Conservation (phyloP, 495 filamentous ascomycete species). For the Hypomontagnella monticulosa region DNA sequence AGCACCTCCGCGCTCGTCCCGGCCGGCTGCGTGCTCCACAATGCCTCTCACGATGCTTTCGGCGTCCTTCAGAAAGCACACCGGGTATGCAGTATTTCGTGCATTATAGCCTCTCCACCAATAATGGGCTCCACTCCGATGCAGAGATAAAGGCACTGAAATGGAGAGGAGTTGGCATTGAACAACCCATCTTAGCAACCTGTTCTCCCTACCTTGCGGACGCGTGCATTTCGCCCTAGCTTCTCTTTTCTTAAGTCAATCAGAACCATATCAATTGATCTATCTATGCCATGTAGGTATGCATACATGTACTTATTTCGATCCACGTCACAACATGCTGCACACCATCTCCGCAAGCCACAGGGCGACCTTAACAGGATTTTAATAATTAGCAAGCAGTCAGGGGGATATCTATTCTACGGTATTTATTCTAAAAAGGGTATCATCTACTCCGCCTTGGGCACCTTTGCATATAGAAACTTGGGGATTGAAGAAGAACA, state of each 20-base stretch:
- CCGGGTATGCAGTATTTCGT: constrained; percentile 47
- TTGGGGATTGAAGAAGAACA: constrained; percentile 28
- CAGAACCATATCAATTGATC: constrained; percentile 13
- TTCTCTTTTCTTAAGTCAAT: background rate
- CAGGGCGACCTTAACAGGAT: constrained; percentile 12
- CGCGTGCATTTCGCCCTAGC: constrained; percentile 16
- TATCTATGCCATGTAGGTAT: constrained; percentile 19
- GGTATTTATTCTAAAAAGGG: constrained; percentile 43
- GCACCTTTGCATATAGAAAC: constrained; percentile 43
- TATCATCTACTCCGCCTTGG: constrained; percentile 49
- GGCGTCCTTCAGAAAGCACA: constrained; percentile 30
- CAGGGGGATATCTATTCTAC: constrained; percentile 40
- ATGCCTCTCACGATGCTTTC: constrained; percentile 23
- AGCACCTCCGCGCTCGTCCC: constrained; percentile 24
- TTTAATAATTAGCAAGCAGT: constrained; percentile 39
- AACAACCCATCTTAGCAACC: constrained; percentile 24
- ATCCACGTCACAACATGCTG: constrained; percentile 39
- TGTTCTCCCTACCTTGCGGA: constrained; percentile 22
- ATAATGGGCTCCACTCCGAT: constrained; percentile 34
- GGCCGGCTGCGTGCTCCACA: constrained; percentile 27
- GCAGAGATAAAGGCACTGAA: constrained; percentile 39
- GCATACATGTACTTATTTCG: constrained; percentile 16
- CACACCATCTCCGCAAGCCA: constrained; percentile 42
- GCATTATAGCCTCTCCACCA: constrained; percentile 43
- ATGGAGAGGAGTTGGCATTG: constrained; percentile 22